Evolutionary conservation across 495 filamentous ascomycete genomes (phyloP).

Genomic region (Cairneyella variabilis): DNA sequence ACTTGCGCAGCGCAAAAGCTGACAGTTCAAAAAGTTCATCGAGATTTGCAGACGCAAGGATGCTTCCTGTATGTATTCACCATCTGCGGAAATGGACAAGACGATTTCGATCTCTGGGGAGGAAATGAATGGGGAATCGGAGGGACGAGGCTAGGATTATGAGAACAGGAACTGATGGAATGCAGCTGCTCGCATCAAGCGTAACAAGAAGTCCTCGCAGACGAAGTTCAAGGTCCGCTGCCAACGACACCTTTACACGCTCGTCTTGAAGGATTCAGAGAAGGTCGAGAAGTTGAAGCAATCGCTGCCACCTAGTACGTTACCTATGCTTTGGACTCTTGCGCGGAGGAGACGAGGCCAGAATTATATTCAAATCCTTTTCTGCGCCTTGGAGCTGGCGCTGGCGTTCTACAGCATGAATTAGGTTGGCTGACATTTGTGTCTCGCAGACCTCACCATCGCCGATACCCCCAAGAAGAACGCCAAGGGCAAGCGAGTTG

Average conservation of each 20-base stretch:
- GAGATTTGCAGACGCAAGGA: constrained; percentile 99
- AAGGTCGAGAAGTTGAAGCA: constrained; percentile 99
- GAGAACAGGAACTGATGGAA: constrained; percentile 32
- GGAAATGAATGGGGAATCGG: too few species aligned
- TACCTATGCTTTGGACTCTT: constrained; percentile 2
- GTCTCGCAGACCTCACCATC: constrained; percentile 62
- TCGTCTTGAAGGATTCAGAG: constrained; percentile 93
- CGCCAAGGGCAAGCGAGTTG: constrained; percentile 42
- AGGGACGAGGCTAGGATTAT: too few species aligned
- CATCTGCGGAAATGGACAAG: constrained; percentile 1
- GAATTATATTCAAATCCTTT: too few species aligned
- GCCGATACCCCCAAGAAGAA: constrained; percentile 74
- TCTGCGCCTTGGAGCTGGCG: not conserved
- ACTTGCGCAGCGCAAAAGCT: constrained; percentile 3
- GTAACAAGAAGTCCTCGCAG: constrained; percentile 78
- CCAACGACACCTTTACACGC: constrained; percentile 89
- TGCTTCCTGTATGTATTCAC: constrained; percentile 60
- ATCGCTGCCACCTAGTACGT: constrained; percentile 90
- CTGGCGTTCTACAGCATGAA: too few species aligned
- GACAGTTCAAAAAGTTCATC: constrained; percentile 69
- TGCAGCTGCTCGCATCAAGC: constrained; percentile 94
- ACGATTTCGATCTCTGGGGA: constrained; percentile 4
- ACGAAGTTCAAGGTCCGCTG: constrained; percentile 99
- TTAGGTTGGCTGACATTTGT: not conserved
- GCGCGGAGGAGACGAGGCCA: too few species aligned